Base-by-base conservation (phyloP, 805 yeast genomes). In the Yarrowia sp. region DNA sequence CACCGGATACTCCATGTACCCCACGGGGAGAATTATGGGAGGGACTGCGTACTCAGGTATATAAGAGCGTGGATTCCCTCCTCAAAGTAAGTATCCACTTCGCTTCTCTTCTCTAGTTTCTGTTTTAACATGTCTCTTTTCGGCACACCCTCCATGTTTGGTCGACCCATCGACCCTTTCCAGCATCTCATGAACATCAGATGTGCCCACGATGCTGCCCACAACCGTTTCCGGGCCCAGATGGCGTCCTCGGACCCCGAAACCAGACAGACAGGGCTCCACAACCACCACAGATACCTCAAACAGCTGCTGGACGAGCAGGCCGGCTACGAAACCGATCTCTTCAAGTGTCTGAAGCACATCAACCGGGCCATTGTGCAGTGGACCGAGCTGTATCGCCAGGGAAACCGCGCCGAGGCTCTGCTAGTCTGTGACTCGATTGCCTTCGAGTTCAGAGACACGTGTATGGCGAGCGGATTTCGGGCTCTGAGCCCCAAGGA, bases 111-210 rank as follows among this genome's bases (percentile, higher is more conserved):
- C 22, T 42, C 47, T 25, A 25, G 16, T 42, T 18, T 16, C 13
- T 13, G 16, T 16, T 42, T 19, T 8, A 27, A 6, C 18, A 46
- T 46, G 53, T 46, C 53, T 12, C 6, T 46, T 14, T 46, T 46
- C 19, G 53, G 53, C 22, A 42, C 49, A 6, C 22, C 32, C 9
- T 25, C 49, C n/a, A n/a, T 42, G 21, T 25, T 27, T 18, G 49
- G 49, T 25, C 53, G 53, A 14, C 53, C 53, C 6, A 29, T 29
- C 9, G 53, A 46, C 36, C 53, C 53, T 6, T 46, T 46, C 25
- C 53, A 46, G 53, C 53, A 46, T 14, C 35, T 46, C n/a, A 46
- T 46, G 36, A 46, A 46, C 53, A 14, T 46, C 18, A n/a, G 53
- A 6, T 29, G 22, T 19, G 29, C 32, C 36, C 53, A 46, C 10